Conservation (phyloP, 2,329 filamentous ascomycete species). For the Xylaria sp. region DNA sequence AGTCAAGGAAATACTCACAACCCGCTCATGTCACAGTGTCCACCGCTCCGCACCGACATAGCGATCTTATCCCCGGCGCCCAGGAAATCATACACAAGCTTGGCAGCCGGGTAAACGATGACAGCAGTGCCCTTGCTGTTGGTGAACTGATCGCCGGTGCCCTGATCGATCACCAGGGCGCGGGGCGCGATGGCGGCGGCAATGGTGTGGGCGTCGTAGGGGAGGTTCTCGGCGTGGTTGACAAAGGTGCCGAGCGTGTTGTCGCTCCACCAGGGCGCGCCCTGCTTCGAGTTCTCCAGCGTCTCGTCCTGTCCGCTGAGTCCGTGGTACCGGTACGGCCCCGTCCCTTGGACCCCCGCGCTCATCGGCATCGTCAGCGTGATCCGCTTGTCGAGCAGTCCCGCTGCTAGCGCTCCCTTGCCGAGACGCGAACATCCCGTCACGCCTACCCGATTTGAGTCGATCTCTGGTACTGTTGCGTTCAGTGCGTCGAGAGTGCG, state of each 20-base stretch:
- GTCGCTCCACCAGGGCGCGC: conserved; percentile 67
- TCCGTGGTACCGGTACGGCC: conserved; percentile 61
- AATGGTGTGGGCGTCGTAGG: conserved; percentile 68
- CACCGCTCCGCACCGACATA: conserved; percentile 58
- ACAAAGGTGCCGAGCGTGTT: conserved; percentile 62
- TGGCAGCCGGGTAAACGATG: conserved; percentile 62
- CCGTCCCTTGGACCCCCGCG: conserved; percentile 64
- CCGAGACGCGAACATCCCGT: conserved; percentile 66
- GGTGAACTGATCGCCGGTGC: conserved; percentile 59
- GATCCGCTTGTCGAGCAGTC: conserved; percentile 62
- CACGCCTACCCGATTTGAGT: conserved; percentile 55
- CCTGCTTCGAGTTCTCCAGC: conserved; percentile 61
- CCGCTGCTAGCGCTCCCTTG: conserved; percentile 64
- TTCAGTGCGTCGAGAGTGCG: conserved; percentile 64
- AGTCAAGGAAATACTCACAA: conserved; percentile 51
- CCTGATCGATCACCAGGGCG: conserved; percentile 66
- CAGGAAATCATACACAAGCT: conserved; percentile 64
- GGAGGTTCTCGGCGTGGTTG: conserved; percentile 64
- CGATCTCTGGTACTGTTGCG: conserved; percentile 58
- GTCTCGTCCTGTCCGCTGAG: conserved; percentile 58
- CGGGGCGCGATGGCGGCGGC: conserved; percentile 67
- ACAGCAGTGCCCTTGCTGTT: conserved; percentile 61
- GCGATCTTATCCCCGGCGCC: conserved; percentile 61
- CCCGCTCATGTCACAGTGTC: conserved; percentile 60
- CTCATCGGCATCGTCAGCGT: conserved; percentile 66